Conservation (phyloP, 192 early-diverging fungal species). For the Thamnidium elegans region DNA sequence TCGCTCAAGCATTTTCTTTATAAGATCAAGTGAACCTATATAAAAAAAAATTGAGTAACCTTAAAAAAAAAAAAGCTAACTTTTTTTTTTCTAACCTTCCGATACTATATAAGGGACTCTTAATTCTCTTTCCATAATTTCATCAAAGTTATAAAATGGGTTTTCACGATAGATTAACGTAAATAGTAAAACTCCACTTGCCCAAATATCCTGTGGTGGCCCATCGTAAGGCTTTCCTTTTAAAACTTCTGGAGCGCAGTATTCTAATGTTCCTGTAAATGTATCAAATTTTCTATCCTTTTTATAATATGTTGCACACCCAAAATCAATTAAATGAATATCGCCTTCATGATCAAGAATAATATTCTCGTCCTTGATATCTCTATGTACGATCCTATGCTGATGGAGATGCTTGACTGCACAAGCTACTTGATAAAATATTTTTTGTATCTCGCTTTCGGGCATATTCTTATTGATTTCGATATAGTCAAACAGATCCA, state of each 20-base stretch:
- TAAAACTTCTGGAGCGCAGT: conserved; percentile 78
- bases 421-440: conserved; percentile 41
- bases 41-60: not conserved
- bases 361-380: conserved; percentile 90
- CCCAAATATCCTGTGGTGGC: conserved; percentile 93
- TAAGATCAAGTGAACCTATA: conserved; percentile 54
- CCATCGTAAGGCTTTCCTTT: conserved; percentile 79
- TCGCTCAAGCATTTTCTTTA: conserved; percentile 69
- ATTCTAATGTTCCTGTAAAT: conserved; percentile 81
- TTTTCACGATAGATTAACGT: conserved; percentile 69
- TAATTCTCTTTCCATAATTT: conserved; percentile 57
- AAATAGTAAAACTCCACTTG: conserved; percentile 79
- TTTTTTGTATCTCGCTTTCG: conserved; percentile 31
- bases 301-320: conserved; percentile 70
- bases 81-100: conserved; percentile 23
- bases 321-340: conserved; percentile 82
- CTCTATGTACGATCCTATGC: conserved; percentile 62
- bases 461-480: conserved; percentile 44
- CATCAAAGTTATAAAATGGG: conserved; percentile 62
- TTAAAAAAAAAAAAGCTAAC: not conserved
- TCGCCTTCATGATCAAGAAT: conserved; percentile 58
- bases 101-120: conserved; percentile 32
- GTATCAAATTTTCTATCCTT: conserved; percentile 58
- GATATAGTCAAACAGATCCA: conserved; percentile 54
- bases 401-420: conserved; percentile 51